Conservation (phyloP, 2,329 filamentous ascomycete genomes). For the Harringtonia lauricola region DNA sequence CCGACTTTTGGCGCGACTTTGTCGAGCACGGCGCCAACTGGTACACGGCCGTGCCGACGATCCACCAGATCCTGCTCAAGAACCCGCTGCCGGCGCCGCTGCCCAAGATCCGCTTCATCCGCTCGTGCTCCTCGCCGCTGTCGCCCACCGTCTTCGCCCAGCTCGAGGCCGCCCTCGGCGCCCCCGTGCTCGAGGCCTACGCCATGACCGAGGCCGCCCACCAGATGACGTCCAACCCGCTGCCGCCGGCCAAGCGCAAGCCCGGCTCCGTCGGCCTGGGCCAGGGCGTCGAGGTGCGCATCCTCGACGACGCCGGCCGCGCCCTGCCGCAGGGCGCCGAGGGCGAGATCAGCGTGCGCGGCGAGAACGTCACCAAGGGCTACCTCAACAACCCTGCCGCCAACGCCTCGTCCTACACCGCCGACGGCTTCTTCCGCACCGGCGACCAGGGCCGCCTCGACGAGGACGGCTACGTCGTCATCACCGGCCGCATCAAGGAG, state of each 20-base stretch:
- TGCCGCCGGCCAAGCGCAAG: constrained; percentile 61
- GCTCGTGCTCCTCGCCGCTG: constrained; percentile 76
- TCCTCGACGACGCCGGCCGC: constrained; percentile 59
- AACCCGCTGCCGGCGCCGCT: constrained; percentile 55
- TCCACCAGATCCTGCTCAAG: constrained; percentile 80
- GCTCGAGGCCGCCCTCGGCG: constrained; percentile 63
- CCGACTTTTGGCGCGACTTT: constrained; percentile 75
- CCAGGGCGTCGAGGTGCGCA: constrained; percentile 72
- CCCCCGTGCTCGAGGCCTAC: constrained; percentile 80
- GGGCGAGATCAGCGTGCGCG: constrained; percentile 73
- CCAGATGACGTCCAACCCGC: constrained; percentile 70
- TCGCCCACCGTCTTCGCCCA: constrained; percentile 73
- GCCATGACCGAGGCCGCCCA: constrained; percentile 88
- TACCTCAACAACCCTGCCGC: constrained; percentile 76
- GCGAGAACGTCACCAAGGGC: constrained; percentile 73
- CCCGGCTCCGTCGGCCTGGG: constrained; percentile 75
- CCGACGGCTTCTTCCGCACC: constrained; percentile 73
- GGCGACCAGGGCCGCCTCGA: constrained; percentile 79
- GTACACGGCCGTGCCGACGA: constrained; percentile 90
- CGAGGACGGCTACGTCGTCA: constrained; percentile 69
- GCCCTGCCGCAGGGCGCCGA: constrained; percentile 59
- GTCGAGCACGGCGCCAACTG: constrained; percentile 66
- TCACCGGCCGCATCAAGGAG: constrained; percentile 89
- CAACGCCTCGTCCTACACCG: constrained; percentile 63
- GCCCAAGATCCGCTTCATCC: constrained; percentile 72